phyloP scores from a whole-genome alignment of 2,329 filamentous ascomycete genomes.

The Aspergillus pseudoglaucus region DNA sequence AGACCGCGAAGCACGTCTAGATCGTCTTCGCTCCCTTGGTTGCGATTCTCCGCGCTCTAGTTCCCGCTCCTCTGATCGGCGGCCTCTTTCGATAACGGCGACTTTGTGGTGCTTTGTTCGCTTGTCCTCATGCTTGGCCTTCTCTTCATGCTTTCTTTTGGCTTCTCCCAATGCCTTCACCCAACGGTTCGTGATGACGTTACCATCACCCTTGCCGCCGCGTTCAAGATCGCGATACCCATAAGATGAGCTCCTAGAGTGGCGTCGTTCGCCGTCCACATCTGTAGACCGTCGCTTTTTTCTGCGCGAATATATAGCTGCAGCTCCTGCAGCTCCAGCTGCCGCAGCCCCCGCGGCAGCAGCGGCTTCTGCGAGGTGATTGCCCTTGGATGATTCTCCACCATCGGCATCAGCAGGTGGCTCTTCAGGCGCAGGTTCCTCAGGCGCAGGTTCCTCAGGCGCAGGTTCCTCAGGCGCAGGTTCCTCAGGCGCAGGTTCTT shows the following conservation, averaged over 20 bases:
- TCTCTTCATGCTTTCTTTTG: constrained; percentile 29
- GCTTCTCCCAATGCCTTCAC: constrained; percentile 30
- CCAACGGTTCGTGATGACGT: constrained; percentile 27
- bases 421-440: neutral
- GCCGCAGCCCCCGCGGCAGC: constrained; percentile 6
- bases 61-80: constrained; percentile 2
- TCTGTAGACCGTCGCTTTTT: constrained; percentile 27
- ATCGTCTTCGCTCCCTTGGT: constrained; percentile 2
- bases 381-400: constrained; percentile 7
- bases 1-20: constrained; percentile 14
- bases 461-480: constrained; percentile 9
- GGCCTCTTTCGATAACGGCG: constrained; percentile 15
- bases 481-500: constrained; percentile 3
- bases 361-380: constrained; percentile 4
- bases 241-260: constrained; percentile 31
- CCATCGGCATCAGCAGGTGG: constrained; percentile 8
- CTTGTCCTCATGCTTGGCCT: constrained; percentile 17
- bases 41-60: constrained; percentile 4
- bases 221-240: constrained; percentile 20
- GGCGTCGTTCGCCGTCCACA: constrained; percentile 26
- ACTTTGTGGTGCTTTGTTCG: constrained; percentile 15
- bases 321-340: constrained; percentile 7
- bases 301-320: constrained; percentile 16
- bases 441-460: constrained; percentile 8
- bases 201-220: constrained; percentile 26